Evolutionary conservation across 208 protist species (phyloP).

Genomic region (Leishmania aethiopica): DNA sequence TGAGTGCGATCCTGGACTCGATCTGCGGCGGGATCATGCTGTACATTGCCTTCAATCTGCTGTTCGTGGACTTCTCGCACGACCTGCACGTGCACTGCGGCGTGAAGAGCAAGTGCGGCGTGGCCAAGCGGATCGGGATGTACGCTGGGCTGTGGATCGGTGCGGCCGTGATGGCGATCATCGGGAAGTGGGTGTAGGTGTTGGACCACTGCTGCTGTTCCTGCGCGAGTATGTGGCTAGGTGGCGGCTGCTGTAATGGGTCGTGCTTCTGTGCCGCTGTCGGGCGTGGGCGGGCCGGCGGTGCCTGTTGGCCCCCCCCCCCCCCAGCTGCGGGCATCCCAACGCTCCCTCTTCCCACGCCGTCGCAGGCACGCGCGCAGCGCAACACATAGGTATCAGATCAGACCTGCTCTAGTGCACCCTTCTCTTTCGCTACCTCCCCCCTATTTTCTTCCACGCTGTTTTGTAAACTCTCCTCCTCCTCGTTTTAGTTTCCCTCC

Average conservation of each 20-base stretch:
- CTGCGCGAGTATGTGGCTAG: background rate
- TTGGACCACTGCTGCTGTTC: background rate
- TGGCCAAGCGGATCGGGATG: constrained; percentile 29
- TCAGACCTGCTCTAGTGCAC: background rate
- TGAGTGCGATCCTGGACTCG: constrained; percentile 47
- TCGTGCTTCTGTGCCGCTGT: background rate
- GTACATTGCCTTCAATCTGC: constrained; percentile 66
- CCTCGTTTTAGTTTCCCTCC: background rate
- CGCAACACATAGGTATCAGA: background rate
- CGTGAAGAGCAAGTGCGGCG: constrained; percentile 1
- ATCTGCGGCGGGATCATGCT: constrained; percentile 76
- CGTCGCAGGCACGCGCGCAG: background rate
- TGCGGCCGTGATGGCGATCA: constrained; percentile 43
- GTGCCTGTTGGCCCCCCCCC: background rate
- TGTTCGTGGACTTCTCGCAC: constrained; percentile 61
- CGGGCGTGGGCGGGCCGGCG: background rate
- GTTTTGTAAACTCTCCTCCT: background rate
- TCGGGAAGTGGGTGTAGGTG: constrained; percentile 47
- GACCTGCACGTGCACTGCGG: constrained; percentile 43
- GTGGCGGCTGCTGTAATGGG: background rate
- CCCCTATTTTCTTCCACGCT: background rate
- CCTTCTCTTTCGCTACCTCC: background rate
- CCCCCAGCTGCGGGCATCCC: background rate
- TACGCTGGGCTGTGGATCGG: constrained; percentile 48
- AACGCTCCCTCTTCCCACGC: background rate